These are phyloP conservation scores for Eremomyces bilateralis DNA, from an alignment of 495 filamentous ascomycete species.

Conservation along the genomic window DNA sequence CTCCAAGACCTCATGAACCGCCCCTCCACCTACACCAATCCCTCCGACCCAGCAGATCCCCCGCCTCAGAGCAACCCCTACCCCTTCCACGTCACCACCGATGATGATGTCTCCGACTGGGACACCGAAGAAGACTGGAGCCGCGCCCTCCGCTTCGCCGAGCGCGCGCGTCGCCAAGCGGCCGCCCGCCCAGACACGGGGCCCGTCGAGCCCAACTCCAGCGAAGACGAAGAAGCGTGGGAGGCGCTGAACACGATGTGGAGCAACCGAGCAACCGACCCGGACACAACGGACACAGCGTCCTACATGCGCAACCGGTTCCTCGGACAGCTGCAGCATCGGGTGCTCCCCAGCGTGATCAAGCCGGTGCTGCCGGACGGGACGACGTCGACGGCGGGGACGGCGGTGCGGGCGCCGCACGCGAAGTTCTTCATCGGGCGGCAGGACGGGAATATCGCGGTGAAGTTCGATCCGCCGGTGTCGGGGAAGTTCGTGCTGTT, in stretches of 20 bases:
- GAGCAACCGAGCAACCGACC: background rate
- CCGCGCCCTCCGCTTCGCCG: no score
- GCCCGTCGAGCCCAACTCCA: background rate
- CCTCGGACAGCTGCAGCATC: background rate
- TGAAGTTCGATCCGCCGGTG: slow-evolving; percentile 76
- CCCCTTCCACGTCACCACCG: no score
- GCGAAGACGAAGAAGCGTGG: background rate
- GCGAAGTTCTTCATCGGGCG: slow-evolving; percentile 59
- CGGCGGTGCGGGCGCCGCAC: slow-evolving; percentile 36
- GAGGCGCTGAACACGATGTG: background rate
- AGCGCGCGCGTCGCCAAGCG: background rate
- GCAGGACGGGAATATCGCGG: slow-evolving; percentile 61
- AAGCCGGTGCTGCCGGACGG: slow-evolving; percentile 3
- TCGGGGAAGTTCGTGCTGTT: slow-evolving; percentile 61
- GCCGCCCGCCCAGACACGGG: background rate
- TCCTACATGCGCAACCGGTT: background rate
- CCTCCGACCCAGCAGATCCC: no score
- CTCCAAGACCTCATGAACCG: slow-evolving; percentile 5
- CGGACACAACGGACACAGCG: background rate
- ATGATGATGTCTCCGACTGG: no score
- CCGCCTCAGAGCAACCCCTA: no score
- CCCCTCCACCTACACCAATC: no score
- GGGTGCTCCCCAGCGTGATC: slow-evolving; percentile 9
- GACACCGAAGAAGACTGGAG: no score
- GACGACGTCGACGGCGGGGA: background rate